These are phyloP conservation scores for Chrysanthemum makinoi DNA, from an alignment of 129 eudicot species.

Conservation along the genomic window DNA sequence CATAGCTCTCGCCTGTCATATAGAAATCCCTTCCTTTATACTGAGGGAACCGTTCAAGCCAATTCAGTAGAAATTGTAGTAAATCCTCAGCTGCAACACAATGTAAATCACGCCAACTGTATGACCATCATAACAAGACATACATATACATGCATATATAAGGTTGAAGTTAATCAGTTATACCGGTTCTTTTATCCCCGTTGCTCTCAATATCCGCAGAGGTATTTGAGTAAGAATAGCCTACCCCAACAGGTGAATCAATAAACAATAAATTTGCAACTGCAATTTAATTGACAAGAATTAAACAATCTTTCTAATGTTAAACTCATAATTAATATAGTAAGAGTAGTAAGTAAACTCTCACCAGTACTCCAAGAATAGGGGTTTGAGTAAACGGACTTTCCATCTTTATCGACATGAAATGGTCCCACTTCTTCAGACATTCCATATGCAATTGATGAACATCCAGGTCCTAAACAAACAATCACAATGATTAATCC, in stretches of 20 bases:
- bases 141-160: neutral
- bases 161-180: neutral
- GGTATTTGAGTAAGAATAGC: conserved; percentile 88
- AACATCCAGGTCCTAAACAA: conserved; percentile 90
- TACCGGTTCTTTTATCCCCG: conserved; percentile 97
- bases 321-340: neutral
- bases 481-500: neutral
- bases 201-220: conserved; percentile 64
- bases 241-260: conserved; percentile 98
- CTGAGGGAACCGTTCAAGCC: conserved; percentile 94
- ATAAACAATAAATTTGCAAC: conserved; percentile 83
- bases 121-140: conserved; percentile 14
- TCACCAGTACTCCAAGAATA: conserved; percentile 87
- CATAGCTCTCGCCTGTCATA: conserved; percentile 88
- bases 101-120: conserved; percentile 2
- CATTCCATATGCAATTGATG: conserved; percentile 83
- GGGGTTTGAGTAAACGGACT: conserved; percentile 74
- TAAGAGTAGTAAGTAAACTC: neutral
- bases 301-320: neutral
- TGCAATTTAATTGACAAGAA: conserved; percentile 37
- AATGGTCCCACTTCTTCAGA: conserved; percentile 98
- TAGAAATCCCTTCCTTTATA: conserved; percentile 93
- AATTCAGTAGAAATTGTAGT: conserved; percentile 64
- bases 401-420: conserved; percentile 86
- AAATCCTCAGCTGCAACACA: conserved; percentile 69